These are phyloP conservation scores for Barnettozyma californica DNA, from an alignment of 805 yeast species.

Conservation along the genomic window DNA sequence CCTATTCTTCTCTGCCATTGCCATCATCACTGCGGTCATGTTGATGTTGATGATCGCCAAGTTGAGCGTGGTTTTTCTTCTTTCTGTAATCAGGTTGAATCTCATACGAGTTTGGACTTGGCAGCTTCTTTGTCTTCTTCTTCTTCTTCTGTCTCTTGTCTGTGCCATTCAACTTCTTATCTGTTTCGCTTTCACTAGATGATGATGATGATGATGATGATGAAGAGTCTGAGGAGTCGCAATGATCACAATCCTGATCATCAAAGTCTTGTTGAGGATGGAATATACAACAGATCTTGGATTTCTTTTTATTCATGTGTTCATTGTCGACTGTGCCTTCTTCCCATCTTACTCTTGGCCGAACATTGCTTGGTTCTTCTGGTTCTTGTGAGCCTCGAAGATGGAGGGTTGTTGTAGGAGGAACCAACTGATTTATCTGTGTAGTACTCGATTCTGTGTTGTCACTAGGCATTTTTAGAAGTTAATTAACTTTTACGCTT, in stretches of 20 bases:
- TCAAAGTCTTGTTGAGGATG: slow-evolving; percentile 68
- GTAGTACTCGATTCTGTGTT: background rate
- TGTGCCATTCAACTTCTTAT: slow-evolving; percentile 18
- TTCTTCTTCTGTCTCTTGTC: slow-evolving; percentile 31
- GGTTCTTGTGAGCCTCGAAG: slow-evolving; percentile 21
- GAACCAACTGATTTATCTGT: background rate
- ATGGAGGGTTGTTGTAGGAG: slow-evolving; percentile 11
- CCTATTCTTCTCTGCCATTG: background rate
- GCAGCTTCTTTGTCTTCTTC: slow-evolving; percentile 24
- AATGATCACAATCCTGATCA: slow-evolving; percentile 31
- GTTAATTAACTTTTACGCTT: background rate
- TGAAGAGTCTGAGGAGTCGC: slow-evolving; percentile 17
- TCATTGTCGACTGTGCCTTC: slow-evolving; percentile 89
- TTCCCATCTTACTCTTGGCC: slow-evolving; percentile 71
- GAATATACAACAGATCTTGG: slow-evolving; percentile 86
- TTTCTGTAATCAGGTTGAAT: slow-evolving; percentile 63
- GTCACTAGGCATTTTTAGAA: background rate
- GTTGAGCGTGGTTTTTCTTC: slow-evolving; percentile 15
- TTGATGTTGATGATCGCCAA: slow-evolving; percentile 3
- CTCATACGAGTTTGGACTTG: slow-evolving; percentile 82
- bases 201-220: slow-evolving; percentile 26
- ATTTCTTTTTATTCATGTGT: slow-evolving; percentile 78
- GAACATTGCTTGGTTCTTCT: slow-evolving; percentile 12
- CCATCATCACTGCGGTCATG: background rate
- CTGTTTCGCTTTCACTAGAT: slow-evolving; percentile 37